A percentile compares a stretch with the other conserved stretches of the same genome.
Evolutionary conservation across 441 rosid genomes (phyloP).

Genomic region (Manihot esculenta): DNA sequence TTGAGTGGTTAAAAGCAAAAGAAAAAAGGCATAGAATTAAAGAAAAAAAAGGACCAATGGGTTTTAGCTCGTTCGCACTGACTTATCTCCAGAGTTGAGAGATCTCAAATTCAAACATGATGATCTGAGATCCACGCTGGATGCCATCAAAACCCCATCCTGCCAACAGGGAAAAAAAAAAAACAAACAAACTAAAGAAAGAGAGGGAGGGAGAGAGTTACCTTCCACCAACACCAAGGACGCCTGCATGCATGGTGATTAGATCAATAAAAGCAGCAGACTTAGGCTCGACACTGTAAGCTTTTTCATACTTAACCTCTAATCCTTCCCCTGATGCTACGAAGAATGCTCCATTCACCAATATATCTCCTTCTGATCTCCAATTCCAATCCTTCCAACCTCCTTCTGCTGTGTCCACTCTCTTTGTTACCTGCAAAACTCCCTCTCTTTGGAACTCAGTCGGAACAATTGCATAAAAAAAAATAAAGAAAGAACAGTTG

Average conservation of each 20-base stretch:
- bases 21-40: background rate
- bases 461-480: too few species aligned
- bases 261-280: slow-evolving; percentile 64
- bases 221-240: slow-evolving; percentile 96
- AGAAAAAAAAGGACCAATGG: too few species aligned
- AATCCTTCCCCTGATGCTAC: slow-evolving; percentile 73
- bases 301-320: slow-evolving; percentile 77
- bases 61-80: too few species aligned
- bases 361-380: slow-evolving; percentile 86
- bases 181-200: too few species aligned
- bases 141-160: too few species aligned
- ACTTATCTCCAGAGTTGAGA: too few species aligned
- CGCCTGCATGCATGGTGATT: slow-evolving; percentile 78
- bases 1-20: background rate
- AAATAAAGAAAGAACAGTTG: too few species aligned
- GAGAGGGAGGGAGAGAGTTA: slow-evolving; percentile 14
- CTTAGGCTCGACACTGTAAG: slow-evolving; percentile 85
- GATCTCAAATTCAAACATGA: too few species aligned
- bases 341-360: slow-evolving; percentile 94
- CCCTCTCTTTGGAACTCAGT: too few species aligned
- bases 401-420: slow-evolving; percentile 63
- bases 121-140: too few species aligned
- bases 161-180: too few species aligned
- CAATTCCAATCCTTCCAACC: slow-evolving; percentile 88
- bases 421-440: slow-evolving; percentile 55